Base-by-base conservation (phyloP, 306 rosid genomes). In the Cicer yamashitae region DNA sequence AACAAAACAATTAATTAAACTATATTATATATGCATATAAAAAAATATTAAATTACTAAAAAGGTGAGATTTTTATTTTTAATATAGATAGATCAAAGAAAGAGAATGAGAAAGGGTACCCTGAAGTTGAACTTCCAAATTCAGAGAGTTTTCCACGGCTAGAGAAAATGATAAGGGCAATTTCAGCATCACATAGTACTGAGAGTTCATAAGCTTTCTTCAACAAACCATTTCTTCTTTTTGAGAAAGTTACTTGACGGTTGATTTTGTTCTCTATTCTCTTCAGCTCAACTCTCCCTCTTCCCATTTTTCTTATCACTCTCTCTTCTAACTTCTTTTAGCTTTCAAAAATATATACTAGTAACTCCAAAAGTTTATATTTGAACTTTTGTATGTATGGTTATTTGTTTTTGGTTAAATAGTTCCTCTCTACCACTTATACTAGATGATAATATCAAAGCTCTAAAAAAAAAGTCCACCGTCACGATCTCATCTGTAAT, bases 261-360 rank as follows among this genome's bases (percentile, higher is more conserved):
- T 69, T 77, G 5, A 77, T 69, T n/a, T 77, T 77, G 76, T 77
- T 77, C 74, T 89, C 91, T 83, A 89, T 89, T 53, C 87, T 85
- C 87, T 87, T 89, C 79, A 89, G 48, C 64, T 85, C 91, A 40
- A 89, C 89, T 77, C 80, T 83, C 40, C 91, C 93, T 79, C 91
- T 85, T 8, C 91, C 91, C 91, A 87, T 89, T 30, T 81, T 12
- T 39, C 41, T 71, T 47, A 63, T 65, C 40, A 38, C 39, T 45
- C 39, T 56, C 46, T 50, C 39, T 53, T 14, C 15, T 11, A 25
- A 25, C 15, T 22, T 12, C 73, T 46, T 7, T 30, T 2, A 12
- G n/a, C 11, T 17, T 11, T 43, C 6, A 3, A 4, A 43, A 2
- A 20, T 22, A 22, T 22, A 22, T 22, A 22, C 1, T 6, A 44